Base-by-base conservation (phyloP, 306 rosid species). In the Crataegus laevigata region DNA sequence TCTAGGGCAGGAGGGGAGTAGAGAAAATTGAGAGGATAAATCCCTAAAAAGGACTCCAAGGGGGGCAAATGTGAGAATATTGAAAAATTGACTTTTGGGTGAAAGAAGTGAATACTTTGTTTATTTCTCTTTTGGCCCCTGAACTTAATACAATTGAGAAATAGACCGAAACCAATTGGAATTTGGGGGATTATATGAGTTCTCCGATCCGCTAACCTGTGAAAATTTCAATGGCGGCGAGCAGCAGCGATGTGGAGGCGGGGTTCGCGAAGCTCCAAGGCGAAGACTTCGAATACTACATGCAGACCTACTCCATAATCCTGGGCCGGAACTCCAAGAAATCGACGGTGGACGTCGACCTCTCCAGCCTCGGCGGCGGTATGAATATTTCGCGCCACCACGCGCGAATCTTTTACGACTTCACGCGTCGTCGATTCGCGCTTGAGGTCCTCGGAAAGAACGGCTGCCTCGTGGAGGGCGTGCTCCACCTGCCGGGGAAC, bases 361-460 rank as follows among this genome's bases (percentile, higher is more conserved):
- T 96, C 51, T 96, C 99, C 10, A 90, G 97, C 83, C 98, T 96
- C 75, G 99, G 99, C 17, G 99, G 99, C 22, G 99, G 99, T 1
- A 96, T 96, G 99, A 96, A 96, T 85, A 96, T 96, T 75, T 96
- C 99, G 1, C 98, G 99, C 75, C 93, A 96, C 84, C 99, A 96
- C 75, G 98, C 97, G 19, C 97, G 96, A 80, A 92, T 96, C 75
- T 96, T 92, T 88, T 96, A 92, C 86, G 98, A 96, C 84, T 96
- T 96, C 80, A 71, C 99, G 0, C 96, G 98, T 13, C 97, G 98
- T 11, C 99, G 98, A 8, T 96, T 96, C 76, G 99, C 99, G 34
- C 96, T 96, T 0, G 99, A 96, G 76, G 96, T 96, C 26, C 89
- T 96, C 22, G 99, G 99, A 0, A 96, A 92, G 71, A 96, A 96